These are phyloP conservation scores for Zhuliangozyma blackwelliae DNA, from an alignment of 1,139 yeast genomes.

Conservation along the genomic window DNA sequence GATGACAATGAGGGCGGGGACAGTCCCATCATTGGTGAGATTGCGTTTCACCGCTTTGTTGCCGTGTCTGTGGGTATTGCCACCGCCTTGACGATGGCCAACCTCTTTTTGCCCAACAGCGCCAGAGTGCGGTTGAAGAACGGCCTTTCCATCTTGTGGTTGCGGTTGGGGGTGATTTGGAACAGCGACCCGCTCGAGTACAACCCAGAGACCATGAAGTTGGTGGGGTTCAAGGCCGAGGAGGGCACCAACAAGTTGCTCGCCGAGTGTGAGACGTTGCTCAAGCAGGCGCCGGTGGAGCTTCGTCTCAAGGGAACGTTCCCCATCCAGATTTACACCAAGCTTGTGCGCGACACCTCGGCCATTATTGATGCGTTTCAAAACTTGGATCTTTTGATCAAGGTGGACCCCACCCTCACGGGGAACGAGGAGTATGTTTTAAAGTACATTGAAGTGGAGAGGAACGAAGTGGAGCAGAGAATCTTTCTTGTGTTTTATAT, in stretches of 20 bases:
- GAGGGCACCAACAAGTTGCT: slow-evolving; percentile 53
- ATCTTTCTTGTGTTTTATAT: slow-evolving; percentile 72
- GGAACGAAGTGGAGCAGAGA: slow-evolving; percentile 66
- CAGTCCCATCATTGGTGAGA: slow-evolving; percentile 66
- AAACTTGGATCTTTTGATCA: slow-evolving; percentile 64
- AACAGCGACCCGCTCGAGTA: slow-evolving; percentile 48
- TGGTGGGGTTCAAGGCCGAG: slow-evolving; percentile 52
- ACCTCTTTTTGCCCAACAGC: slow-evolving; percentile 66
- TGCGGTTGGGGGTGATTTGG: slow-evolving; percentile 81
- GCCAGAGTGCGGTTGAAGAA: slow-evolving; percentile 66
- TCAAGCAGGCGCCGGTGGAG: slow-evolving; percentile 74
- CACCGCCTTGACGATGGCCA: slow-evolving; percentile 70
- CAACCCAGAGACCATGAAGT: slow-evolving; percentile 15
- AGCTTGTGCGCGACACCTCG: slow-evolving; percentile 54
- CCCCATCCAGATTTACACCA: slow-evolving; percentile 50
- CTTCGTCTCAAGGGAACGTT: slow-evolving; percentile 71
- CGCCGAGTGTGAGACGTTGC: slow-evolving; percentile 54
- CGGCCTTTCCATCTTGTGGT: slow-evolving; percentile 68
- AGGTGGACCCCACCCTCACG: slow-evolving; percentile 54
- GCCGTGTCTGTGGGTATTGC: slow-evolving; percentile 70
- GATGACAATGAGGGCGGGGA: slow-evolving; percentile 70
- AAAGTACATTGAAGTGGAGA: slow-evolving; percentile 51
- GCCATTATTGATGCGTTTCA: slow-evolving; percentile 71
- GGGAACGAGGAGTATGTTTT: slow-evolving; percentile 55
- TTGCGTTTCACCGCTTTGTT: slow-evolving; percentile 73